Evolutionary conservation across 345 rosid species (phyloP).

Genomic region (Geranium rotundifolium): DNA sequence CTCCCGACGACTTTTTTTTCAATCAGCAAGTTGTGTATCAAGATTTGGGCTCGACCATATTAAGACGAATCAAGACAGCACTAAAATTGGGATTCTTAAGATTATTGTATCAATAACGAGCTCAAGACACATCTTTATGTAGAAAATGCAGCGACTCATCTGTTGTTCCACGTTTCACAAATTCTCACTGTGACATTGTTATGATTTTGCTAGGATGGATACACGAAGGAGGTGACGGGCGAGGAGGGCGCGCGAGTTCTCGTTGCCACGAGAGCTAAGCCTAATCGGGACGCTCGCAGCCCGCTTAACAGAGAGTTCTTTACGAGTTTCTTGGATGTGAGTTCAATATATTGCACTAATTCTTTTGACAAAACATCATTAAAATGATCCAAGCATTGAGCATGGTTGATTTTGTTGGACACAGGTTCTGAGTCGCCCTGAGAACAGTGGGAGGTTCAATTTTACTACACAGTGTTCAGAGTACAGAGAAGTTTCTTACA

Average conservation of each 20-base stretch:
- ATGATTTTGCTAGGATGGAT: conserved; percentile 44
- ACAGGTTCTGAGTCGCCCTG: conserved; percentile 53
- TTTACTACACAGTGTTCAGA: conserved; percentile 49
- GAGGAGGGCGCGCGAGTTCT: conserved; percentile 49
- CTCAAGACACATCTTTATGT: not conserved
- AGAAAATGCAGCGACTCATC: not conserved
- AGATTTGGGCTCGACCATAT: no score
- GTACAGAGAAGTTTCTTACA: conserved; percentile 37
- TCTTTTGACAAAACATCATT: not conserved
- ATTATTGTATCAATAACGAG: no score
- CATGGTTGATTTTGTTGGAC: not conserved
- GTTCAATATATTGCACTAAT: conserved; percentile 8
- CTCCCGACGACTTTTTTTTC: not conserved
- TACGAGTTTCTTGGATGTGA: conserved; percentile 61
- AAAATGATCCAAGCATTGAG: not conserved
- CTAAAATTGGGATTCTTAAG: no score
- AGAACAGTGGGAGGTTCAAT: conserved; percentile 49
- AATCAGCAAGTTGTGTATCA: no score
- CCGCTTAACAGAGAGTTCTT: conserved; percentile 47
- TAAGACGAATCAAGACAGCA: no score
- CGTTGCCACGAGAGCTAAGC: conserved; percentile 58
- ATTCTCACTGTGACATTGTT: not conserved
- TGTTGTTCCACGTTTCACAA: not conserved
- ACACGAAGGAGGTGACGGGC: conserved; percentile 45
- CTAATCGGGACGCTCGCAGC: conserved; percentile 25